A percentile compares a stretch with the other conserved stretches of the same genome.
These are phyloP conservation scores for Dalbergia cultrata DNA, from an alignment of 306 rosid genomes.

Conservation along the genomic window DNA sequence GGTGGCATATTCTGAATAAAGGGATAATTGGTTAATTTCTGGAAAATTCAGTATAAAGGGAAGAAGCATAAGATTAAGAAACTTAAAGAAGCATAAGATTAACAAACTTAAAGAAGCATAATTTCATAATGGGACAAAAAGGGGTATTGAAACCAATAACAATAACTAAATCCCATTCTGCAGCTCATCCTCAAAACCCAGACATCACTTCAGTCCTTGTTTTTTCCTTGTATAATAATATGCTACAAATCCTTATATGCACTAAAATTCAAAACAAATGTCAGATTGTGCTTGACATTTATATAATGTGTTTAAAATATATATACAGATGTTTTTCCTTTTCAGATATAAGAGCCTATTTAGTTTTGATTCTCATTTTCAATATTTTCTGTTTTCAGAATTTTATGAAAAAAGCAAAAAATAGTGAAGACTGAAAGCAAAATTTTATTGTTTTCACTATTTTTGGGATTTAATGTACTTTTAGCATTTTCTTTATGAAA, in stretches of 20 bases:
- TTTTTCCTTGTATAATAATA: not conserved
- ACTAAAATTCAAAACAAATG: not conserved
- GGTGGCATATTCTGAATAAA: not conserved
- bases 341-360: no score
- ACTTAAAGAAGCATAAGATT: not conserved
- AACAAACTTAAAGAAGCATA: not conserved
- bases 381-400: no score
- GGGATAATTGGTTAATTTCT: not conserved
- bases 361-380: no score
- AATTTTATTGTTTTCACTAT: no score
- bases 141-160: slow-evolving; percentile 9
- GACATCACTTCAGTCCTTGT: not conserved
- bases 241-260: not conserved
- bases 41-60: not conserved
- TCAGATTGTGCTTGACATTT: not conserved
- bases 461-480: no score
- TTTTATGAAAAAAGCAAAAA: no score
- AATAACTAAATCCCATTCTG: not conserved
- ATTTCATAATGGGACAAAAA: not conserved
- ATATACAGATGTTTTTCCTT: not conserved
- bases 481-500: no score
- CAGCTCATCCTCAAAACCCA: not conserved
- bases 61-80: not conserved
- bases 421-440: no score
- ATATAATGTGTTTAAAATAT: not conserved